phyloP scores from a whole-genome alignment of 305 asterid species.

The Fraxinus baroniana region DNA sequence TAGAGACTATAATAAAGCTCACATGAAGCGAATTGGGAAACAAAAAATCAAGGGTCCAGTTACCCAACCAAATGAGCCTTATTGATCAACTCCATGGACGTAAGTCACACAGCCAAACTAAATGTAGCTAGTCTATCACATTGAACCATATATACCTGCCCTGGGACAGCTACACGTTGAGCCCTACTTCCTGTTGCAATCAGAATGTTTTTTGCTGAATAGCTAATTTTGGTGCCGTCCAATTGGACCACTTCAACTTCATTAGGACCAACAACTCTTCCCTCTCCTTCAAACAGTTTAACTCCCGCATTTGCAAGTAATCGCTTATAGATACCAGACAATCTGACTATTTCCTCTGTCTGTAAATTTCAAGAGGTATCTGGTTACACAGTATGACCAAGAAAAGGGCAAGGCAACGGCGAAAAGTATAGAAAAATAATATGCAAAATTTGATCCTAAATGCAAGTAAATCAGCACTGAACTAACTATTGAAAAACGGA shows the following conservation, averaged over 20 bases:
- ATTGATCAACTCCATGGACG: slow-evolving; percentile 10
- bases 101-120: slow-evolving; percentile 7
- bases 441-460: neutral
- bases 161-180: slow-evolving; percentile 75
- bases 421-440: neutral
- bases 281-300: slow-evolving; percentile 96
- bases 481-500: neutral
- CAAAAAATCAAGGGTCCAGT: neutral
- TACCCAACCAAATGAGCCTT: neutral
- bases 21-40: neutral
- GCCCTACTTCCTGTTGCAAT: slow-evolving; percentile 98
- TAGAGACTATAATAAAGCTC: neutral
- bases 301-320: slow-evolving; percentile 87
- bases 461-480: neutral
- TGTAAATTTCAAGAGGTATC: slow-evolving; percentile 30
- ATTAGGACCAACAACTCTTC: slow-evolving; percentile 88
- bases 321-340: slow-evolving; percentile 86
- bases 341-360: slow-evolving; percentile 93
- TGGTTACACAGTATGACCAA: neutral
- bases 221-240: slow-evolving; percentile 91
- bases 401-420: neutral
- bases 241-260: slow-evolving; percentile 86
- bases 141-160: slow-evolving; percentile 50
- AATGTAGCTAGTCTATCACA: slow-evolving; percentile 6
- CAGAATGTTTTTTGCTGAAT: slow-evolving; percentile 81